Conservation (phyloP, 2,329 filamentous ascomycete species). For the Claviceps lovelessii region DNA sequence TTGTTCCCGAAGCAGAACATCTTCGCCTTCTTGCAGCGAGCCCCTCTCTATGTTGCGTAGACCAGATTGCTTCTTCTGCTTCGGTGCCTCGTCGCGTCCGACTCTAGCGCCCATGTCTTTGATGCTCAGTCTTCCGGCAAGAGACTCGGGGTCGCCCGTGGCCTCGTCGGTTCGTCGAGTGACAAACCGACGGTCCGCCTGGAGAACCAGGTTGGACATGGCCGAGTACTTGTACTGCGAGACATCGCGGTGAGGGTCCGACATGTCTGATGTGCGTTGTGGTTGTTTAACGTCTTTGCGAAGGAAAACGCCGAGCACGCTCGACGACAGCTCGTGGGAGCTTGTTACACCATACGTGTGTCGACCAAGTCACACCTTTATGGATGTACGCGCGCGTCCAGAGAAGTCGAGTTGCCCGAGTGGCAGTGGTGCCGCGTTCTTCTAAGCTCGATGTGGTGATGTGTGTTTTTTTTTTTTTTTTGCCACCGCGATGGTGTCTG, state of each 20-base stretch:
- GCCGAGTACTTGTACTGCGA: conserved; percentile 98
- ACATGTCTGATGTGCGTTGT: conserved; percentile 40
- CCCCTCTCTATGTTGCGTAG: conserved; percentile 61
- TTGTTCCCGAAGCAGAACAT: conserved; percentile 71
- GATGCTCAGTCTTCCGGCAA: conserved; percentile 86
- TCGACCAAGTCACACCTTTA: conserved; percentile 7
- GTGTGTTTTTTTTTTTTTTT: not conserved
- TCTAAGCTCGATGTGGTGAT: not conserved
- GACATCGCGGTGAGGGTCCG: conserved; percentile 65
- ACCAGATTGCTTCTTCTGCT: conserved; percentile 60
- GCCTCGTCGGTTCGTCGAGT: conserved; percentile 86
- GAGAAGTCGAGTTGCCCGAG: conserved; percentile 7
- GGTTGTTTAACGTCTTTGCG: conserved; percentile 12
- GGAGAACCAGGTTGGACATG: conserved; percentile 99
- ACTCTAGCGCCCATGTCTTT: conserved; percentile 86
- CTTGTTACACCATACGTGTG: conserved; percentile 20
- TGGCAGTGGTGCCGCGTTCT: conserved; percentile 9
- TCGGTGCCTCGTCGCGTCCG: conserved; percentile 64
- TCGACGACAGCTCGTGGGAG: conserved; percentile 23
- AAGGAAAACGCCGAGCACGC: conserved; percentile 20
- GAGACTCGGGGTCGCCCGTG: conserved; percentile 91
- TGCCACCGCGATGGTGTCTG: not conserved
- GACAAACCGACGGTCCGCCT: conserved; percentile 94
- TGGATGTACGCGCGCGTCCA: conserved; percentile 6
- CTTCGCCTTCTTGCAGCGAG: conserved; percentile 62